These are phyloP conservation scores for Schwanniomyces vanrijiae DNA, from an alignment of 805 yeast genomes.

Conservation along the genomic window DNA sequence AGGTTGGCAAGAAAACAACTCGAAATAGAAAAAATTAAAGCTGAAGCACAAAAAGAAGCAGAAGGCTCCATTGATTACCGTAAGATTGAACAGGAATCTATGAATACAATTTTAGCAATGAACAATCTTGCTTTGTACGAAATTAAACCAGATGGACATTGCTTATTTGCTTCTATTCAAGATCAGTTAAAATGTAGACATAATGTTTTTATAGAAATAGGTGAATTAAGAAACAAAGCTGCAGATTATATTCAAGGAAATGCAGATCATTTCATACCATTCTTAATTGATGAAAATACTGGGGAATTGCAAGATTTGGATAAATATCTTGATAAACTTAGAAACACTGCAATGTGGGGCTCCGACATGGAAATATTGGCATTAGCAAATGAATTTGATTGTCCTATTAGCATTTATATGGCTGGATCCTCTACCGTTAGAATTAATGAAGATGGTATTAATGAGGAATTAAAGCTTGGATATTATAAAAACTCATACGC, in stretches of 20 bases:
- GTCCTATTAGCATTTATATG: conserved; percentile 74
- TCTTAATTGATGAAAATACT: conserved; percentile 76
- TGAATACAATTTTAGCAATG: conserved; percentile 51
- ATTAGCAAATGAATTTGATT: conserved; percentile 64
- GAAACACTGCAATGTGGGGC: conserved; percentile 90
- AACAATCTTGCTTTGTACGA: conserved; percentile 59
- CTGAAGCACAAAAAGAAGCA: conserved; percentile 75
- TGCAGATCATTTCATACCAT: conserved; percentile 75
- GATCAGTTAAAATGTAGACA: conserved; percentile 70
- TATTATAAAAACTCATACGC: conserved; percentile 85
- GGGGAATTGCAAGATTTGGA: conserved; percentile 62
- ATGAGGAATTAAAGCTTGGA: conserved; percentile 63
- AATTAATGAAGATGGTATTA: conserved; percentile 58
- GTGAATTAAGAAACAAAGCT: conserved; percentile 61
- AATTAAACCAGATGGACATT: conserved; percentile 90
- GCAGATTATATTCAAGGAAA: conserved; percentile 65
- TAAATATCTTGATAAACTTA: conserved; percentile 67
- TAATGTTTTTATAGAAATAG: conserved; percentile 26
- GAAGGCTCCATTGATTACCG: conserved; percentile 62
- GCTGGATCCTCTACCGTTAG: conserved; percentile 69
- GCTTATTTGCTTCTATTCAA: conserved; percentile 80
- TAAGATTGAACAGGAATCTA: conserved; percentile 67
- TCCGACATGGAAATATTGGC: conserved; percentile 92
- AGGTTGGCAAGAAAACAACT: conserved; percentile 75
- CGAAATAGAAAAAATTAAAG: conserved; percentile 57